phyloP scores from a whole-genome alignment of 2,329 filamentous ascomycete genomes.

The Penicillium sp. region DNA sequence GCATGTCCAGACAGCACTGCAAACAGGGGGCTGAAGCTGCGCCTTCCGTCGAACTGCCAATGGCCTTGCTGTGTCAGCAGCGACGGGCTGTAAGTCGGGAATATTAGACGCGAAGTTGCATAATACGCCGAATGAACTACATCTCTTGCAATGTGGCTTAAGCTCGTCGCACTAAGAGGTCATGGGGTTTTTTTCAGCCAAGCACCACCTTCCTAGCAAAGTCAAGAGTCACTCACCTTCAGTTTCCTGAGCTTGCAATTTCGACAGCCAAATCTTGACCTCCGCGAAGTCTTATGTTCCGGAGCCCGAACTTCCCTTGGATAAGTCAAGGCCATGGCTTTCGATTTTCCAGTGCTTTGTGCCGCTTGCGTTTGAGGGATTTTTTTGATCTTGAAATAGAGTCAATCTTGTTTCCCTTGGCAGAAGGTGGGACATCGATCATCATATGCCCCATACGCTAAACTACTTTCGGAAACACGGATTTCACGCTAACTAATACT shows the following conservation, averaged over 20 bases:
- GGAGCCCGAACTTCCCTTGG: neutral
- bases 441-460: slow-evolving; percentile 8
- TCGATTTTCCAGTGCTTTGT: neutral
- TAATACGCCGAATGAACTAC: slow-evolving; percentile 44
- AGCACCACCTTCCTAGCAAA: neutral
- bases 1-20: slow-evolving; percentile 38
- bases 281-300: slow-evolving; percentile 16
- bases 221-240: slow-evolving; percentile 38
- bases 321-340: neutral
- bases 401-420: neutral
- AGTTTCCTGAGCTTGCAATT: slow-evolving; percentile 55
- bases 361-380: slow-evolving; percentile 1
- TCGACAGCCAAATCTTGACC: slow-evolving; percentile 51
- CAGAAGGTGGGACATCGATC: no score
- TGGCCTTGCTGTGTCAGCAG: slow-evolving; percentile 20
- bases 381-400: neutral
- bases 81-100: slow-evolving; percentile 40
- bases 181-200: slow-evolving; percentile 7
- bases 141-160: slow-evolving; percentile 47
- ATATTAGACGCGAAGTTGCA: slow-evolving; percentile 45
- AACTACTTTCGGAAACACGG: slow-evolving; percentile 3
- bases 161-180: slow-evolving; percentile 48
- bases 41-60: slow-evolving; percentile 16
- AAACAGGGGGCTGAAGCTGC: slow-evolving; percentile 23
- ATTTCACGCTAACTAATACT: slow-evolving; percentile 18